Evolutionary conservation across 352 stramenopile genomes (phyloP).

Genomic region (Pythium aristosporum): DNA sequence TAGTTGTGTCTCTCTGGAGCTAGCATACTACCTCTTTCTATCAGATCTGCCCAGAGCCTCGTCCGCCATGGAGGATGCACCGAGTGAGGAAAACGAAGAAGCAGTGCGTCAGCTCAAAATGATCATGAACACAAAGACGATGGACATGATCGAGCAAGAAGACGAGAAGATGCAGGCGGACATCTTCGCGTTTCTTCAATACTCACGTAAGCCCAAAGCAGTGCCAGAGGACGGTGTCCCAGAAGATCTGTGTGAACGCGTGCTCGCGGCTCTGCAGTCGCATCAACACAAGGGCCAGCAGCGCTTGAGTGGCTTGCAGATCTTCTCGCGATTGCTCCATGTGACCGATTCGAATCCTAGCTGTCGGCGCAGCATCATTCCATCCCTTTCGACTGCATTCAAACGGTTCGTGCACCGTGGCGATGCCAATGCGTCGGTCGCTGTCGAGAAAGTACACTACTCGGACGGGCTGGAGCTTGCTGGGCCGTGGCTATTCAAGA

Average conservation of each 20-base stretch:
- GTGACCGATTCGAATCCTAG: constrained; percentile 54
- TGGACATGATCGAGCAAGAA: constrained; percentile 80
- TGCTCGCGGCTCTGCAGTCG: constrained; percentile 44
- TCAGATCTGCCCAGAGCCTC: constrained; percentile 13
- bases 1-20: not conserved
- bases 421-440: constrained; percentile 3
- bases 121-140: constrained; percentile 73
- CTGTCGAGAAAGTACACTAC: constrained; percentile 73
- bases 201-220: constrained; percentile 18
- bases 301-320: constrained; percentile 65
- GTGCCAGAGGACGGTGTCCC: not conserved
- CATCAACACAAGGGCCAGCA: constrained; percentile 49
- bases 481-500: constrained; percentile 37
- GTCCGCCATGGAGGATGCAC: not conserved
- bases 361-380: constrained; percentile 70
- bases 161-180: constrained; percentile 81
- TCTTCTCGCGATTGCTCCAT: constrained; percentile 58
- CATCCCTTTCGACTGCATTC: constrained; percentile 72
- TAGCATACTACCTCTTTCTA: not conserved
- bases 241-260: constrained; percentile 39
- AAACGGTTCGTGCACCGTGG: constrained; percentile 36
- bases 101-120: constrained; percentile 57
- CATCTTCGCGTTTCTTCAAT: constrained; percentile 80
- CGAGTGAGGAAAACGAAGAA: constrained; percentile 32
- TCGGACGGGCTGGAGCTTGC: constrained; percentile 71